phyloP scores from a whole-genome alignment of 2,329 filamentous ascomycete species.

The Paramyrothecium sp. region DNA sequence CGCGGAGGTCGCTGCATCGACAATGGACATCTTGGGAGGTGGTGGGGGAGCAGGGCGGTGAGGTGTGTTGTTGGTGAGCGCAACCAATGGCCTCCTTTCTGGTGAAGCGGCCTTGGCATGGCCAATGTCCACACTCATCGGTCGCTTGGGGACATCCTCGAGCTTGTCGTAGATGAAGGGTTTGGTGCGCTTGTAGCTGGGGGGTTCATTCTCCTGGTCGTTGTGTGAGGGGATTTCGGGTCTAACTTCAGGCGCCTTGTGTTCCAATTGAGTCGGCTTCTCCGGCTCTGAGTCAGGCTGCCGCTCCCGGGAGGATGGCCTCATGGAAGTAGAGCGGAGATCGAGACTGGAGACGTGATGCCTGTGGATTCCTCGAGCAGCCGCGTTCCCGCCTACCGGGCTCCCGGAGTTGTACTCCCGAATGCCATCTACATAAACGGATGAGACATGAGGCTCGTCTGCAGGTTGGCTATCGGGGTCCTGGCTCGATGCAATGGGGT shows the following conservation, averaged over 20 bases:
- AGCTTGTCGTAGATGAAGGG: constrained; percentile 50
- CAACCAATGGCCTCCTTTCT: constrained; percentile 54
- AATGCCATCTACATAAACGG: constrained; percentile 41
- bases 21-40: constrained; percentile 92
- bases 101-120: constrained; percentile 42
- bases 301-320: constrained; percentile 26
- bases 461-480: constrained; percentile 40
- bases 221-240: constrained; percentile 59
- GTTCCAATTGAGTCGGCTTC: constrained; percentile 41
- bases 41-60: constrained; percentile 75
- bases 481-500: constrained; percentile 35
- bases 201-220: constrained; percentile 85
- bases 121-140: constrained; percentile 43
- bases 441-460: constrained; percentile 36
- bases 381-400: constrained; percentile 49
- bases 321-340: constrained; percentile 27
- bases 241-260: constrained; percentile 41
- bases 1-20: constrained; percentile 85
- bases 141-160: constrained; percentile 55
- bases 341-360: constrained; percentile 37
- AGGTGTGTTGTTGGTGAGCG: constrained; percentile 66
- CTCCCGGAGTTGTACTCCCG: constrained; percentile 58
- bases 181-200: constrained; percentile 65
- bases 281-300: constrained; percentile 22
- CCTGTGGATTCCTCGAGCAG: constrained; percentile 39